These are phyloP conservation scores for Colletotrichum viniferum DNA, from an alignment of 2,329 filamentous ascomycete species.

Conservation along the genomic window DNA sequence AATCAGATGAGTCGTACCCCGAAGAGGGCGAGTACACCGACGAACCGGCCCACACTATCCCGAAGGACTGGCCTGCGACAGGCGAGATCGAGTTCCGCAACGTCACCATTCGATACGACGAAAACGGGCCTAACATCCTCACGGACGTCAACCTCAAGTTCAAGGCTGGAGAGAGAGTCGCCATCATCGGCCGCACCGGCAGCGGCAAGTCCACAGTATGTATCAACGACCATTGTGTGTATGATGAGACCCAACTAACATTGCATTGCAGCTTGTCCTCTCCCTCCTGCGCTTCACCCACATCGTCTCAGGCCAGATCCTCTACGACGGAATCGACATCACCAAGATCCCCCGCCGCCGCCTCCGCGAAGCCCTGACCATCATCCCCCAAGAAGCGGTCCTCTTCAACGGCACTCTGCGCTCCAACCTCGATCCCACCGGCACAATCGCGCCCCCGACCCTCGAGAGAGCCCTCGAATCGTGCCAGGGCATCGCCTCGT, in stretches of 20 bases:
- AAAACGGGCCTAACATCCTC: constrained; percentile 51
- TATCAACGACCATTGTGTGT: neutral
- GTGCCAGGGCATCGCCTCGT: constrained; percentile 63
- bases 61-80: constrained; percentile 47
- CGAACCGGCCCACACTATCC: constrained; percentile 39
- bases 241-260: neutral
- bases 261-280: constrained; percentile 41
- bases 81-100: constrained; percentile 57
- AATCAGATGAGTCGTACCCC: constrained; percentile 42
- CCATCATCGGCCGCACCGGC: constrained; percentile 80
- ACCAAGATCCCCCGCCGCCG: constrained; percentile 52
- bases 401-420: constrained; percentile 58
- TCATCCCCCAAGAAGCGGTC: constrained; percentile 64
- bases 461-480: constrained; percentile 65
- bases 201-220: constrained; percentile 82
- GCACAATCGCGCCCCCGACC: constrained; percentile 54
- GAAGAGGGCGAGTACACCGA: constrained; percentile 45
- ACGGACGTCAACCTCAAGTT: constrained; percentile 55
- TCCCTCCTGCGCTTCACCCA: constrained; percentile 60
- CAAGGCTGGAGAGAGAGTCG: constrained; percentile 74
- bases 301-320: constrained; percentile 54
- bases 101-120: constrained; percentile 53
- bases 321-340: constrained; percentile 62
- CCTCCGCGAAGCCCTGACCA: constrained; percentile 58
- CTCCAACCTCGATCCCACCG: constrained; percentile 69